Percentiles rank a stretch among this genome's conserved stretches.
Conservation (phyloP, 495 filamentous ascomycete species). For the Annulohypoxylon maeteangense region DNA sequence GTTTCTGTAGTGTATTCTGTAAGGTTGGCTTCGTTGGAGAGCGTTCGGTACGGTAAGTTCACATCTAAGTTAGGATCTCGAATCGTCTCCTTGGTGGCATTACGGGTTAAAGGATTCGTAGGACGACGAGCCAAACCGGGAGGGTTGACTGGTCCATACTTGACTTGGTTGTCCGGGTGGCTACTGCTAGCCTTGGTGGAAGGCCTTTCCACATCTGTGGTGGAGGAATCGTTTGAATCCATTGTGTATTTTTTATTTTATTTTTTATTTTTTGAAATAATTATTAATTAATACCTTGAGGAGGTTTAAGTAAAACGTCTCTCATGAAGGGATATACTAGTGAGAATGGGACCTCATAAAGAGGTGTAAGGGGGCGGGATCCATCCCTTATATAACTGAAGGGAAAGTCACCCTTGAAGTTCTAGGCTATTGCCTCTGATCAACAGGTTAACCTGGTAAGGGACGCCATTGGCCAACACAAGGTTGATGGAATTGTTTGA, state of each 20-base stretch:
- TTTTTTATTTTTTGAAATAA: background rate
- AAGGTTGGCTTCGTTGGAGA: slow-evolving; percentile 68
- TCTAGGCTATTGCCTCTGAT: slow-evolving; percentile 15
- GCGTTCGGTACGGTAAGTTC: slow-evolving; percentile 71
- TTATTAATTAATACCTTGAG: slow-evolving; percentile 23
- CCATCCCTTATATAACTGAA: slow-evolving; percentile 40
- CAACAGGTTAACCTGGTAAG: background rate
- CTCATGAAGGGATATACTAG: slow-evolving; percentile 8
- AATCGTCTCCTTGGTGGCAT: slow-evolving; percentile 31
- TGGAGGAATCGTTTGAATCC: slow-evolving; percentile 25
- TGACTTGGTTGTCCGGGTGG: slow-evolving; percentile 9
- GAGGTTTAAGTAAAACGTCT: slow-evolving; percentile 2
- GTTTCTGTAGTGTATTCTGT: slow-evolving; percentile 73
- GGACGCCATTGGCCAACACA: slow-evolving; percentile 25
- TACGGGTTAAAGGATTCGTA: slow-evolving; percentile 29
- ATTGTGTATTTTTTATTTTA: slow-evolving; percentile 21
- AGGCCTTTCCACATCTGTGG: slow-evolving; percentile 7
- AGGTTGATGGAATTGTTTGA: slow-evolving; percentile 16
- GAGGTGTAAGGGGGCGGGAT: slow-evolving; percentile 22
- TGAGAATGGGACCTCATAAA: slow-evolving; percentile 14
- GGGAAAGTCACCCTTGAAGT: background rate
- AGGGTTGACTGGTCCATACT: slow-evolving; percentile 26
- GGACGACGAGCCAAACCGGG: slow-evolving; percentile 12
- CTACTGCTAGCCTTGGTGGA: background rate
- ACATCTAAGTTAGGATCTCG: slow-evolving; percentile 48